phyloP scores from a whole-genome alignment of 1,284 basidiomycete genomes.

The Mrakiaceae sp. region DNA sequence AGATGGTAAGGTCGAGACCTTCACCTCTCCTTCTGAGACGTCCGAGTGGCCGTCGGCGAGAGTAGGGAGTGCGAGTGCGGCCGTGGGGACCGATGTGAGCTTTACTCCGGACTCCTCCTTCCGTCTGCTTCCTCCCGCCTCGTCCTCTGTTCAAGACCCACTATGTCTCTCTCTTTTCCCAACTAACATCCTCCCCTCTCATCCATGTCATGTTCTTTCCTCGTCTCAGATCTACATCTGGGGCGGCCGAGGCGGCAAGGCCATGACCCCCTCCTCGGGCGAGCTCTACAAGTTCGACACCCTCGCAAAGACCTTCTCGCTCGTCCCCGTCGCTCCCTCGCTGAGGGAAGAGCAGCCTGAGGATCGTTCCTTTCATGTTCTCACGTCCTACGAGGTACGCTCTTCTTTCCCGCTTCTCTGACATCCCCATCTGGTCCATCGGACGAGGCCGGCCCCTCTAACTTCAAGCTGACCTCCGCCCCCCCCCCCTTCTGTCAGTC shows the following conservation, averaged over 20 bases:
- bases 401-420: conserved; percentile 13
- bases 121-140: too few relatives aligned
- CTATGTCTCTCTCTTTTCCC: neutral
- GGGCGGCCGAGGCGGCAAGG: conserved; percentile 29
- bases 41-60: conserved; percentile 18
- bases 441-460: conserved; percentile 2
- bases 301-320: conserved; percentile 5
- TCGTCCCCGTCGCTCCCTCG: conserved; percentile 1
- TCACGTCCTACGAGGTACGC: conserved; percentile 18
- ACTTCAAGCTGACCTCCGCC: neutral
- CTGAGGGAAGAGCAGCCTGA: conserved; percentile 20
- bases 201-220: neutral
- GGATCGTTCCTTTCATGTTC: conserved; percentile 22
- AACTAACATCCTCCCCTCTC: neutral
- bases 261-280: conserved; percentile 20
- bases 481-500: neutral
- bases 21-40: conserved; percentile 2
- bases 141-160: too few relatives aligned
- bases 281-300: conserved; percentile 22
- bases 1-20: conserved; percentile 2
- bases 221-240: conserved; percentile 24
- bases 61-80: conserved; percentile 23
- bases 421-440: conserved; percentile 19
- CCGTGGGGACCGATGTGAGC: conserved; percentile 6
- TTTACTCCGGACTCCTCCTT: neutral